phyloP scores from a whole-genome alignment of 208 protist species.

The Leishmania tropica region DNA sequence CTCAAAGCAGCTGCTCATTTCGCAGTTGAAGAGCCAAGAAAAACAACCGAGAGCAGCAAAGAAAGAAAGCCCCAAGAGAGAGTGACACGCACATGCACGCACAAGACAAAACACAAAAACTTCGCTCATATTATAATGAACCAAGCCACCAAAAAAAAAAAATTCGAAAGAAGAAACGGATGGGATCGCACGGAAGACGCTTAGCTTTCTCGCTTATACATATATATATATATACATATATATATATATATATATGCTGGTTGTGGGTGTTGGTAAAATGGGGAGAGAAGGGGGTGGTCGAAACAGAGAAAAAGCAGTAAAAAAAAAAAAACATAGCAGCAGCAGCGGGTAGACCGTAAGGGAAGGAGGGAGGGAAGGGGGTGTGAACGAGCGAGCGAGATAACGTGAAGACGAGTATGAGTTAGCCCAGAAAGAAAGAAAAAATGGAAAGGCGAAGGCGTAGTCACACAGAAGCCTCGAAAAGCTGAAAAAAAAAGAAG shows the following conservation, averaged over 20 bases:
- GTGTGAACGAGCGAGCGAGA: background rate
- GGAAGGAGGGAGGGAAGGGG: background rate
- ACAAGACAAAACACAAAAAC: no score
- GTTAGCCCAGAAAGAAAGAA: background rate
- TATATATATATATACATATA: background rate
- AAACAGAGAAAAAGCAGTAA: background rate
- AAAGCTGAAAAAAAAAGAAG: background rate
- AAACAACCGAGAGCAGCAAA: background rate
- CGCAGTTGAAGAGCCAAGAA: background rate
- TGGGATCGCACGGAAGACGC: background rate
- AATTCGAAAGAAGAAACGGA: background rate
- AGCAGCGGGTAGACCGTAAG: background rate
- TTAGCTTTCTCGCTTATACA: background rate
- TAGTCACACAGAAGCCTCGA: background rate
- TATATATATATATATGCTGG: background rate
- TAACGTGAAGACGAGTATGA: background rate
- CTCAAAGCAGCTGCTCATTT: background rate
- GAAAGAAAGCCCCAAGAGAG: background rate
- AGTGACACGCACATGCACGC: background rate
- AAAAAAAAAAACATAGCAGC: background rate
- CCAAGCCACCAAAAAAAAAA: background rate
- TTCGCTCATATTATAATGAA: background rate
- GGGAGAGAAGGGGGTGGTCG: background rate
- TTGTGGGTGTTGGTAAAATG: background rate
- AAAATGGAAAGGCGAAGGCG: background rate